phyloP scores from a whole-genome alignment of 441 rosid genomes.

The Macaranga tanarius region DNA sequence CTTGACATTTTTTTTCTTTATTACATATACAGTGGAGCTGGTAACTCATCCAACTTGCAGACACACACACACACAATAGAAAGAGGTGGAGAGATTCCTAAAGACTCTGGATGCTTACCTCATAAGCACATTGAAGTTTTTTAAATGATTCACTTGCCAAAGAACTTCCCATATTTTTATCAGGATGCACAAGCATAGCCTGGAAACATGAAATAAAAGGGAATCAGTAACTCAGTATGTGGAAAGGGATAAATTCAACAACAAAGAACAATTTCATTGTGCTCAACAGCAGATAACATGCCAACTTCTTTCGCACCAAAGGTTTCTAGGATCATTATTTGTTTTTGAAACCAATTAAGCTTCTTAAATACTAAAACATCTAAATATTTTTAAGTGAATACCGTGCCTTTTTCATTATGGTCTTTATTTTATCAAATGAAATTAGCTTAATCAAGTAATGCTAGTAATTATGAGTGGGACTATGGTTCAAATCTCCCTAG shows the following conservation, averaged over 20 bases:
- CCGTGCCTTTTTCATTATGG: too few species aligned
- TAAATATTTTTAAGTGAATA: too few species aligned
- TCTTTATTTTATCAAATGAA: too few species aligned
- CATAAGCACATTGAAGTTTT: constrained; percentile 96
- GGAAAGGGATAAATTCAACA: neutral
- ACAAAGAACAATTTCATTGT: neutral
- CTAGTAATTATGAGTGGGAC: too few species aligned
- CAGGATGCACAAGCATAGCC: constrained; percentile 99
- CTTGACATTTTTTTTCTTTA: constrained; percentile 1
- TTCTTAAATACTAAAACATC: too few species aligned
- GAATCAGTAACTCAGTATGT: constrained; percentile 6
- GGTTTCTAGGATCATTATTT: too few species aligned
- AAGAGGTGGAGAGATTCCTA: neutral
- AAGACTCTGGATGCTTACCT: constrained; percentile 47
- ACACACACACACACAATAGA: neutral
- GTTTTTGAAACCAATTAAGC: too few species aligned
- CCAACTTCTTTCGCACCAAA: neutral
- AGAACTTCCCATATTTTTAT: constrained; percentile 95
- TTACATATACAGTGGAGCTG: constrained; percentile 8
- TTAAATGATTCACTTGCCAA: constrained; percentile 96
- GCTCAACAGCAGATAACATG: neutral
- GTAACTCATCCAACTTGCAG: constrained; percentile 12
- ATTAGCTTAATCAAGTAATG: too few species aligned
- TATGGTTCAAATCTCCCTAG: too few species aligned
- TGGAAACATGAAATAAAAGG: constrained; percentile 32